Conservation (phyloP, 805 yeast genomes). For the Metschnikowia drakensbergensis region DNA sequence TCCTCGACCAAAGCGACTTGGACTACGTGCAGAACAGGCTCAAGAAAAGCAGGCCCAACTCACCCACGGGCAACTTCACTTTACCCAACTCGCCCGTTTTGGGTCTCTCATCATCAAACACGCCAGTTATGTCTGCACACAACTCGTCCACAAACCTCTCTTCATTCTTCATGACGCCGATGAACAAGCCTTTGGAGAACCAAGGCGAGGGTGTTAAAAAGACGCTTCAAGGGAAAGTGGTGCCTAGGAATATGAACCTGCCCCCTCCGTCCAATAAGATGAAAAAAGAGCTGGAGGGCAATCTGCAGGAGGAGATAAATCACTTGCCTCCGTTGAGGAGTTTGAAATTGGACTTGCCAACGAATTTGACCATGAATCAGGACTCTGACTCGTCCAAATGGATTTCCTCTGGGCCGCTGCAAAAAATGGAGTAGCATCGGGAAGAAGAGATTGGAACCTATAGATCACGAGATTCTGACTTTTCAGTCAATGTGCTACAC, state of each 20-base stretch:
- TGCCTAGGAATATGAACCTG: neutral
- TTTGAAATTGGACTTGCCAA: constrained; percentile 48
- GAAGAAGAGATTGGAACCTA: too few species aligned
- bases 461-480: neutral
- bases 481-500: neutral
- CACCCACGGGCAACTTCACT: constrained; percentile 39
- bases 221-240: neutral
- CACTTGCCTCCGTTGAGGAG: constrained; percentile 48
- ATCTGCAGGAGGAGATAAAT: constrained; percentile 9
- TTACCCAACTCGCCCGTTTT: constrained; percentile 43
- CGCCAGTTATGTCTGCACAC: constrained; percentile 42
- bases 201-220: neutral
- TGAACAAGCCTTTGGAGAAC: constrained; percentile 3
- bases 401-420: constrained; percentile 5
- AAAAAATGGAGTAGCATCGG: neutral
- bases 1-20: constrained; percentile 43
- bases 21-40: constrained; percentile 43
- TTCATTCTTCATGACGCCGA: constrained; percentile 33
- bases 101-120: constrained; percentile 35
- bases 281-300: neutral
- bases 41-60: constrained; percentile 50
- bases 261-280: neutral
- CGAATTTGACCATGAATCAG: constrained; percentile 26
- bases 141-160: constrained; percentile 38
- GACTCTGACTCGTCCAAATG: constrained; percentile 5